phyloP scores from a whole-genome alignment of 352 stramenopile species.

The Phytophthora vignae region DNA sequence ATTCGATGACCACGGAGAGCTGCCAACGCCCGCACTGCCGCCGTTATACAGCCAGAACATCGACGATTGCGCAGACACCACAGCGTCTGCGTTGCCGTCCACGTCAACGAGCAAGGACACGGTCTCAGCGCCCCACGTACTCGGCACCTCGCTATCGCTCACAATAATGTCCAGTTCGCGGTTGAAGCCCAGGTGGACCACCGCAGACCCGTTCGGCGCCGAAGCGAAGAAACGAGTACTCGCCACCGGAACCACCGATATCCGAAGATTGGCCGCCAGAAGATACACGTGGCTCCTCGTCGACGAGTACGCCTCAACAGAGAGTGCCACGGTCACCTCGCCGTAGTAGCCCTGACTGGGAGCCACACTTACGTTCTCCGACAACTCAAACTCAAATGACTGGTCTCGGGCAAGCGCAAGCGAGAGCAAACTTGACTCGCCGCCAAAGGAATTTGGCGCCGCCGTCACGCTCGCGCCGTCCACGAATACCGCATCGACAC shows the following conservation, averaged over 20 bases:
- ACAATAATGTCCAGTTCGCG: conserved; percentile 21
- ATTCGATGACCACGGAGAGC: neutral
- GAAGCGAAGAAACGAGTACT: conserved; percentile 17
- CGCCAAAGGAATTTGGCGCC: neutral
- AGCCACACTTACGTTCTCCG: conserved; percentile 18
- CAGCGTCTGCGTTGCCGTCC: neutral
- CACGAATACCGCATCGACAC: conserved; percentile 22
- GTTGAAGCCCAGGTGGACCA: conserved; percentile 30
- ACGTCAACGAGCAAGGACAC: conserved; percentile 8
- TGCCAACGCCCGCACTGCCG: neutral
- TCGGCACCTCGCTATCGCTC: conserved; percentile 5
- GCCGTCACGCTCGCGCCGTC: conserved; percentile 6
- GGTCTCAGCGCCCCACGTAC: conserved; percentile 1
- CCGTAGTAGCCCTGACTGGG: conserved; percentile 18
- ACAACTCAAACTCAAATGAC: conserved; percentile 9
- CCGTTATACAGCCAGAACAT: conserved; percentile 17
- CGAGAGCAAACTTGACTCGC: conserved; percentile 1
- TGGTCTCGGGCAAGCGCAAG: conserved; percentile 16
- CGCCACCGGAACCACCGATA: conserved; percentile 26
- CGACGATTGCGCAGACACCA: conserved; percentile 1
- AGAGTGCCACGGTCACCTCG: conserved; percentile 11
- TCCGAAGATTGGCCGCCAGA: conserved; percentile 14
- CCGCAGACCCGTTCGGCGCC: conserved; percentile 9
- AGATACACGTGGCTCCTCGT: conserved; percentile 4
- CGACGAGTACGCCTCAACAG: conserved; percentile 9